Percentiles rank a stretch among this genome's conserved stretches.
Evolutionary conservation across 192 early-diverging fungal genomes (phyloP).

Genomic region (Gonapodya prolifera): DNA sequence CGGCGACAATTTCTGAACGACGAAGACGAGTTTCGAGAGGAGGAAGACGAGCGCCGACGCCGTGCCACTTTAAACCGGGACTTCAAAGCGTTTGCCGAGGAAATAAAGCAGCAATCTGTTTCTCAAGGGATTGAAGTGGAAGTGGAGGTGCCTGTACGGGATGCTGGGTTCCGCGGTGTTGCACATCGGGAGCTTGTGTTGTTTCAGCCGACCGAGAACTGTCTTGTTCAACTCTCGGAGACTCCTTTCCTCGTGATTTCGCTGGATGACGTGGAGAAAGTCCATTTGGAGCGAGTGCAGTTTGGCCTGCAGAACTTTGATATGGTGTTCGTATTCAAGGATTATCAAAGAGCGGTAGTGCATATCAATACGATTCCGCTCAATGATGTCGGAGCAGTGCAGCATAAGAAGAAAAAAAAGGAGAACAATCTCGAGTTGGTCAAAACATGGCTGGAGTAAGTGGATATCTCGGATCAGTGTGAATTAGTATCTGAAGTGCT

Average conservation of each 20-base stretch:
- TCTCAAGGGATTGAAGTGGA: slow-evolving; percentile 22
- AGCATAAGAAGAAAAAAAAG: slow-evolving; percentile 90
- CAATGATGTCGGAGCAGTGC: slow-evolving; percentile 54
- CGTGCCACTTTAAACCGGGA: slow-evolving; percentile 79
- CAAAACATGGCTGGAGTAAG: slow-evolving; percentile 86
- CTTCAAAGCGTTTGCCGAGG: slow-evolving; percentile 83
- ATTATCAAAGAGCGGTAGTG: slow-evolving; percentile 72
- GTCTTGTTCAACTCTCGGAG: slow-evolving; percentile 90
- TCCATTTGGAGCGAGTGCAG: slow-evolving; percentile 92
- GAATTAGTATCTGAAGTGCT: not conserved
- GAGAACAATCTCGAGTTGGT: slow-evolving; percentile 82
- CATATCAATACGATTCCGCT: slow-evolving; percentile 95
- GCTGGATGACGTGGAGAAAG: slow-evolving; percentile 83
- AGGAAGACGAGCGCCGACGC: slow-evolving; percentile 85
- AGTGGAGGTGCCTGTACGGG: slow-evolving; percentile 86
- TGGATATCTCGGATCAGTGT: too few relatives aligned
- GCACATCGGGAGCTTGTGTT: slow-evolving; percentile 81
- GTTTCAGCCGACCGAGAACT: slow-evolving; percentile 80
- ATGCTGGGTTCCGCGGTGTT: slow-evolving; percentile 90
- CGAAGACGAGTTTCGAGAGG: slow-evolving; percentile 93
- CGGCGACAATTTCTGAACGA: slow-evolving; percentile 84
- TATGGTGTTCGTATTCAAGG: slow-evolving; percentile 95
- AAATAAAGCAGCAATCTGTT: slow-evolving; percentile 53
- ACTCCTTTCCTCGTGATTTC: slow-evolving; percentile 85
- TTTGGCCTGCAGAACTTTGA: slow-evolving; percentile 98